Percentiles rank a stretch among this genome's conserved stretches.
phyloP scores from a whole-genome alignment of 257 asterid species.

The Nicotiana obtusifolia region DNA sequence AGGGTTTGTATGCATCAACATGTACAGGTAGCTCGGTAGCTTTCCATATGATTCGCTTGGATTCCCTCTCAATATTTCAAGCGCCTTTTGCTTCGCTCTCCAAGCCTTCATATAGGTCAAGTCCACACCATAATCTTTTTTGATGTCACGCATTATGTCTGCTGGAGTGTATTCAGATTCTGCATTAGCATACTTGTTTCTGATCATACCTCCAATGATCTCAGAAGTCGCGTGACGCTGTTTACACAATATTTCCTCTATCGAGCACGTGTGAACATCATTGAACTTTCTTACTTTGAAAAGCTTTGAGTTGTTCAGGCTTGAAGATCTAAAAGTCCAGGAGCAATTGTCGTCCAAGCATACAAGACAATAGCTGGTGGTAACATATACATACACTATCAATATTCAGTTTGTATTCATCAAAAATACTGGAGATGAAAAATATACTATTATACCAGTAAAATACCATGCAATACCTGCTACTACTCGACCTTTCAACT shows the following conservation, averaged over 20 bases:
- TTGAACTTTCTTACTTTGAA: slow-evolving; percentile 10
- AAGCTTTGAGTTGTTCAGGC: not conserved
- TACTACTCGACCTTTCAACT: not conserved
- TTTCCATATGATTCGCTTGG: not conserved
- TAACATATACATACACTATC: not conserved
- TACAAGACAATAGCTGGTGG: slow-evolving; percentile 1
- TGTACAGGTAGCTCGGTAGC: not conserved
- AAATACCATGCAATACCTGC: not conserved
- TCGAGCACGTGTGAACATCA: slow-evolving; percentile 1
- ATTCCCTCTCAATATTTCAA: not conserved
- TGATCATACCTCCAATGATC: slow-evolving; percentile 8
- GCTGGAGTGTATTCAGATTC: slow-evolving; percentile 1
- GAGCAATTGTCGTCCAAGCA: slow-evolving; percentile 3
- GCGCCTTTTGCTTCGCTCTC: not conserved
- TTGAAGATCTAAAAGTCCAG: slow-evolving; percentile 2
- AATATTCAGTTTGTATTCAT: not conserved
- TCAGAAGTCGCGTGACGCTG: not conserved
- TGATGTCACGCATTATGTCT: slow-evolving; percentile 9
- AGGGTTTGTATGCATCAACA: not conserved
- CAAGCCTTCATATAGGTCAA: slow-evolving; percentile 11
- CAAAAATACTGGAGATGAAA: not conserved
- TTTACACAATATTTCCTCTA: not conserved
- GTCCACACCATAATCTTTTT: slow-evolving; percentile 4
- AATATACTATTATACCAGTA: not conserved
- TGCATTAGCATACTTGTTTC: not conserved